Base-by-base conservation (phyloP, 129 eudicot genomes). In the Pittosporum tobira region DNA sequence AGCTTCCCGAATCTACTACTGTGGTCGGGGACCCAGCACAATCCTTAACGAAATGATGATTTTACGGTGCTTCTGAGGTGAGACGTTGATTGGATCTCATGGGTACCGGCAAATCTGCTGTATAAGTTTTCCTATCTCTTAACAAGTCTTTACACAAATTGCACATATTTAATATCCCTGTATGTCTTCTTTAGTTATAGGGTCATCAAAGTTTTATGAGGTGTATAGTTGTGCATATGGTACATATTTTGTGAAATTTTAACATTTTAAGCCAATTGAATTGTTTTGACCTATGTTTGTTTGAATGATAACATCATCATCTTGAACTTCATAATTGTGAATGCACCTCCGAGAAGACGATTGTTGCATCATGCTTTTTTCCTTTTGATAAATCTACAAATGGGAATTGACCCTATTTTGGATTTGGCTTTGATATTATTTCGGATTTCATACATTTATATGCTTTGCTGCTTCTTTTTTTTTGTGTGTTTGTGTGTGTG, bases 181-280 rank as follows among this genome's bases (percentile, higher is more conserved):
- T 60, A 44, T 20, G 36, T 42, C 4, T 48, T 42, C 24, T 24
- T 52, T 63, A 5, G 36, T 19, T 23, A 11, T 30, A 1, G 15
- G 40, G 16, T 53, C 0, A 20, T 61, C 20, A 14, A 26, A 6
- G 11, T 61, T 54, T 59, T 19, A 12, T 48, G 58, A 71, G 64
- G 57, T 72, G 52, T 73, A 79, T 71, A 73, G 79, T 58, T 82
- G 95, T 87, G 77, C 59, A 74, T 64, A 69, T 9, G 60, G 46
- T 59, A 54, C 62, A 55, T 51, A 46, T 51, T 34, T 66, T 68
- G 49, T 68, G 74, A 48, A 48, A 38, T 36, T 57, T 4, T 9
- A 54, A 64, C 57, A 20, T 25, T 48, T 7, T 25, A 61, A 63
- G 58, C n/a, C 43, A 34, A 16, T 46, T 34, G 57, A 31, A 19